Base-by-base conservation (phyloP, 2,329 filamentous ascomycete species). In the Graphiopsis chlorocephala region DNA sequence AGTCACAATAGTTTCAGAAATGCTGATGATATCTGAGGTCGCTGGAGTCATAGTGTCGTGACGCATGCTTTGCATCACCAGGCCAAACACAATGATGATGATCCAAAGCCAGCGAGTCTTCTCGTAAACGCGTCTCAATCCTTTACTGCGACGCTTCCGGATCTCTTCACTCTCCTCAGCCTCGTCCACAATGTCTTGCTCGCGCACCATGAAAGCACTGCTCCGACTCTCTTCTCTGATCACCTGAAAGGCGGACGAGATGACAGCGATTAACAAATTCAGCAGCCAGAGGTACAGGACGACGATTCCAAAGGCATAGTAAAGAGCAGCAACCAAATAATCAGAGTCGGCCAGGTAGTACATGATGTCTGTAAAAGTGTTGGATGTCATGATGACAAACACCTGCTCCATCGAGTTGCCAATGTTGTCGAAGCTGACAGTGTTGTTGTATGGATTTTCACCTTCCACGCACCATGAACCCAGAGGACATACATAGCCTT, bases 371-470 rank as follows among this genome's bases (percentile, higher is more conserved):
- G 92, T 90, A 78, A 96, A 99, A 0, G 95, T 99, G 76, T 99
- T 99, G 57, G 93, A 94, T 72, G 92, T 97, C 92, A 99, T 99
- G 74, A 99, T 90, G 60, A 99, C 92, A 74, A 99, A 99, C 2
- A 99, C 93, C 65, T 98, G 82, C 78, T 99, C 93, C 61, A 98
- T 80, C 0, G 93, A 97, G 68, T 98, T 89, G 31, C 92, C 79
- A 47, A 99, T 96, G 74, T 98, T 94, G 80, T 99, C 95, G 74
- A 98, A 99, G 76, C 90, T 96, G 72, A 97, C 85, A 0, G 95
- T 99, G 60, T 87, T 88, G 71, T 91, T 92, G 76, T 86, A 92
- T 0, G 95, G 95, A 72, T 91, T 96, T 2, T 79, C 73, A 65
- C 89, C 87, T 77, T 97, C 87, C 20, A 97, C 83, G 73, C 95